phyloP scores from a whole-genome alignment of 2,329 filamentous ascomycete genomes.

The Pseudogymnoascus sp. region DNA sequence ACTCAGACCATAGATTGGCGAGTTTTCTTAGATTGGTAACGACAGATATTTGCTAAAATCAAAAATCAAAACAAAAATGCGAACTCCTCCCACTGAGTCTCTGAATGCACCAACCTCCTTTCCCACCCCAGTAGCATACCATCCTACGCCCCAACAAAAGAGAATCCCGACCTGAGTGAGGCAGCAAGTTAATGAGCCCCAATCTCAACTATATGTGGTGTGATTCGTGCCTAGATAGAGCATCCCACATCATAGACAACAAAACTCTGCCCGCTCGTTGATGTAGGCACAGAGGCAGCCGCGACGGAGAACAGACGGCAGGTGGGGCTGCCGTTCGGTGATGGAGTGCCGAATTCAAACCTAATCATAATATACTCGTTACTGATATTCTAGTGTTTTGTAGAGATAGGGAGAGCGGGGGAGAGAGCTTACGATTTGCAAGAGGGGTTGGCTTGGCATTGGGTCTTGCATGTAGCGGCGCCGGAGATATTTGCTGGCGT shows the following conservation, averaged over 20 bases:
- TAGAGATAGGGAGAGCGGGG: no score
- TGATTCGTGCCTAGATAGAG: conserved; percentile 1
- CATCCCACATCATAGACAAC: conserved; percentile 17
- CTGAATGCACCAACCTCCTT: no score
- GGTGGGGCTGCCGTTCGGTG: background rate
- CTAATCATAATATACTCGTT: background rate
- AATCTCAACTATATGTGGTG: background rate
- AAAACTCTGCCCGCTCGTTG: conserved; percentile 8
- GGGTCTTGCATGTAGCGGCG: conserved; percentile 9
- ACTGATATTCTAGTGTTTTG: no score
- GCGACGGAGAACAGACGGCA: conserved; percentile 14
- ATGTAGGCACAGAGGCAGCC: conserved; percentile 12
- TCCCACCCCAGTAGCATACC: no score
- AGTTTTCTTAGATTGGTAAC: no score
- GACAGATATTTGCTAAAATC: no score
- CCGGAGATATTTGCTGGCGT: background rate
- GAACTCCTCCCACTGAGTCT: no score
- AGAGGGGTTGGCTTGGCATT: conserved; percentile 9
- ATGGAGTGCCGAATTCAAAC: conserved; percentile 11
- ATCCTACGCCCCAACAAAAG: no score
- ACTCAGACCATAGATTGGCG: no score
- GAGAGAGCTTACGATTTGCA: conserved; percentile 10
- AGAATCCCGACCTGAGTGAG: no score
- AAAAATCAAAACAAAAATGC: no score
- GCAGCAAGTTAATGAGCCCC: conserved; percentile 11